Base-by-base conservation (phyloP, 805 yeast species). In the Saccharomycopsis babjevae region DNA sequence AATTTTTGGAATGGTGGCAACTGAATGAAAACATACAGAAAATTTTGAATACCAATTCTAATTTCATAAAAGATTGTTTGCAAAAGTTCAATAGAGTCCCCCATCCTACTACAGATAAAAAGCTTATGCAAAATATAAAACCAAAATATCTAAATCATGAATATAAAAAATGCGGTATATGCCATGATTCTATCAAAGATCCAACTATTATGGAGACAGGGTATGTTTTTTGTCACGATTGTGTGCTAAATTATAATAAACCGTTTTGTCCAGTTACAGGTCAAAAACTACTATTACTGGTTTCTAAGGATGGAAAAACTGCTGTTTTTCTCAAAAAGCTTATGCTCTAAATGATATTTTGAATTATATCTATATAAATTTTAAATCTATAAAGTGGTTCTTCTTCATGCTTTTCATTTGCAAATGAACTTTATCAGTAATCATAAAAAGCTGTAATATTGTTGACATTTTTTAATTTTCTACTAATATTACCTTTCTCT, bases 201-300 rank as follows among this genome's bases (percentile, higher is more conserved):
- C 97, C 97, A 3, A 89, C 96, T 0, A 82, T 87, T 13, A 83
- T 93, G 40, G 98, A 92, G 69, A 90, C 98, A 0, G 99, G 99
- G 0, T 85, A 83, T 64, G 96, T 90, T 0, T 88, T 86, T 66
- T 91, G 97, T 72, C 91, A 92, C 71, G 83, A 89, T 13, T 94
- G 98, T 72, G 52, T 46, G 1, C 13, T 46, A 16, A 46, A 46
- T 25, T 46, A 89, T 92, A 16, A 83, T 83, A 68, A 79, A 81
- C 57, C 81, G 82, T 68, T 74, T 92, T 93, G 98, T 69, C 98
- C 98, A 0, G 79, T 88, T 1, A 88, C 97, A 0, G 88, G 91
- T 0, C 83, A 79, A 60, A 81, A 77, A 66, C 74, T 93, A 40
- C 70, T 91, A 46, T 22, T 46, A 16, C 52, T 46, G 52, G n/a